Base-by-base conservation (phyloP, 768 basidiomycete genomes). In the Phanerodontia chrysosporium region DNA sequence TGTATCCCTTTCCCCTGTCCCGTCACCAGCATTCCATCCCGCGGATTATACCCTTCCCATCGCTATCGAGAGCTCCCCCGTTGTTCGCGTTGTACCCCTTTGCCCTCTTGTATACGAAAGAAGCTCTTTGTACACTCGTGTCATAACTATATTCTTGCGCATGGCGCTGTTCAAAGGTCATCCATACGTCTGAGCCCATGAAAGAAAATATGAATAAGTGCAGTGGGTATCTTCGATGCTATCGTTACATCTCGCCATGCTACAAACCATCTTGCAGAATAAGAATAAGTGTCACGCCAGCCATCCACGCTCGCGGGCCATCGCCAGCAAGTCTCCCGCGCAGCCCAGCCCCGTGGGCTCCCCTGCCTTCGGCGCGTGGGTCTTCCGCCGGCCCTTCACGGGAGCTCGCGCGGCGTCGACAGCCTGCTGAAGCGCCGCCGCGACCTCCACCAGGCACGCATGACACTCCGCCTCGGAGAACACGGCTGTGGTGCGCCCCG, bases 381-480 rank as follows among this genome's bases (percentile, higher is more conserved):
- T 73, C 67, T 75, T 80, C 58, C 76, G 70, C 59, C 73, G 64
- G 9, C 73, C 74, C 63, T 74, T 78, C 22, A 61, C 42, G 3
- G 66, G 63, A 72, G 76, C 52, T 67, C 69, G 45, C 74, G 64
- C 7, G 71, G 72, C 21, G 75, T 48, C 66, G 45, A 90, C 70
- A 58, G 77, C 76, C 24, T 74, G 68, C 1, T 76, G 75, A 12
- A 92, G 71, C 72, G 87, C 74, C 32, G 66, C 71, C 66, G 92
- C 88, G 59, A 90, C 75, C 66, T 90, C 86, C 21, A 83, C 62
- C 45, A 92, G 78, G 65, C 83, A 85, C 51, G 84, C 79, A 62
- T 89, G 87, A 68, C 89, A 90, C 52, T 84, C 82, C 56, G 76
- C 81, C 65, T 92, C 90, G 1, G 79, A 79, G 69, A 82, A 89